Percentiles rank a stretch among this genome's conserved stretches.
phyloP scores from a whole-genome alignment of 2,329 filamentous ascomycete genomes.

The Scedosporium aurantiacum region DNA sequence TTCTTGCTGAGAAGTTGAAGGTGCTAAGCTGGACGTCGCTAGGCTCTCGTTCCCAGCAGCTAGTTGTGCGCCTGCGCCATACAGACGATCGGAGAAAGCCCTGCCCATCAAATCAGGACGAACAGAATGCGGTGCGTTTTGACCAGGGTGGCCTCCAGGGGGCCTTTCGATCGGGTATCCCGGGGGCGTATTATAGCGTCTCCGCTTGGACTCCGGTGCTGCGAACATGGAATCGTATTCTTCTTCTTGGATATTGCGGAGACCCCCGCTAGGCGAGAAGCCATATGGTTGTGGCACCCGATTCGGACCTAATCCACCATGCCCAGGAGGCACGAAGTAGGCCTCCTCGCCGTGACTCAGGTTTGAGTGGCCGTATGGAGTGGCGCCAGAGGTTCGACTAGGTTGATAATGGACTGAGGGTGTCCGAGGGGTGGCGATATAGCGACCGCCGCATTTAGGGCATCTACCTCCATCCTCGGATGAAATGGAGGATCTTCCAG shows the following conservation, averaged over 20 bases:
- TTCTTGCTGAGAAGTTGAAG: neutral
- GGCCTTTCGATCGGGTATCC: neutral
- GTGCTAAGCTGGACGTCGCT: neutral
- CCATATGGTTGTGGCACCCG: neutral
- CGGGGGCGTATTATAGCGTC: neutral
- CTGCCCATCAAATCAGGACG: neutral
- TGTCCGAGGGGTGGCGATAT: conserved; percentile 50
- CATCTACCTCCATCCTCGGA: conserved; percentile 48
- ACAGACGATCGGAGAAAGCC: neutral
- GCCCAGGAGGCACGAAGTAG: neutral
- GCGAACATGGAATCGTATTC: neutral
- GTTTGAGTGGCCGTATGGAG: neutral
- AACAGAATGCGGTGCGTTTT: neutral
- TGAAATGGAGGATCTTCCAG: conserved; percentile 7
- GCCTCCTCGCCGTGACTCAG: neutral
- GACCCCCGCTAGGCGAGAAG: neutral
- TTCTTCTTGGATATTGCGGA: neutral
- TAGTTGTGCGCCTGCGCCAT: neutral
- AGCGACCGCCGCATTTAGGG: conserved; percentile 59
- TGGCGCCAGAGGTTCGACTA: neutral
- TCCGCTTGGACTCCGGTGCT: neutral
- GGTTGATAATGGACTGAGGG: conserved; percentile 32
- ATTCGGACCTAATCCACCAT: neutral
- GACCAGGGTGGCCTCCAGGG: neutral
- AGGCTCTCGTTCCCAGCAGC: neutral